Conservation (phyloP, 148 eudicot genomes). For the Selenicereus undatus region DNA sequence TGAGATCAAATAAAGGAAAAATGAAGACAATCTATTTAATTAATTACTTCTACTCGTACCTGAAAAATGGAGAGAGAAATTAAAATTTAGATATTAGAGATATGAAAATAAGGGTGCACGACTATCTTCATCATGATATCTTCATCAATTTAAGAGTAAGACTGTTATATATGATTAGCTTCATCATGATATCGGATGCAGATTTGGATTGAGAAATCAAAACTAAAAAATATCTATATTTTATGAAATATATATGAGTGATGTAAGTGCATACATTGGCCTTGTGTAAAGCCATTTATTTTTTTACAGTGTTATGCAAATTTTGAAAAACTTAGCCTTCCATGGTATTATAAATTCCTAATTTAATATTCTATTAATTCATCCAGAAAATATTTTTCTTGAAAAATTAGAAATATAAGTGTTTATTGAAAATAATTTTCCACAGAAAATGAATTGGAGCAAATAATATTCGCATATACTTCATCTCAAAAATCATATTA, state of each 20-base stretch:
- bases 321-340: too few relatives aligned
- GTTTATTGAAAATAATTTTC: neutral
- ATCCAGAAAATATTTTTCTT: neutral
- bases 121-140: too few relatives aligned
- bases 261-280: neutral
- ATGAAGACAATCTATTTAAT: too few relatives aligned
- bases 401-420: neutral
- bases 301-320: neutral
- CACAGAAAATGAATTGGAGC: too few relatives aligned
- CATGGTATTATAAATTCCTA: too few relatives aligned
- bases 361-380: too few relatives aligned
- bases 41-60: constrained; percentile 12
- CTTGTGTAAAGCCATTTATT: neutral
- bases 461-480: too few relatives aligned
- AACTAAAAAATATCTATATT: constrained; percentile 4
- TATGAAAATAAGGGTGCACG: neutral
- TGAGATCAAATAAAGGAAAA: neutral
- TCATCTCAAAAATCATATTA: too few relatives aligned
- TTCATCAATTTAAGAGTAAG: too few relatives aligned
- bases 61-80: constrained; percentile 12
- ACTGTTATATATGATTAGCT: too few relatives aligned
- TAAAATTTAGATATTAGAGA: neutral
- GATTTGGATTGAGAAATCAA: neutral
- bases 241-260: constrained; percentile 13
- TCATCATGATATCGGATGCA: too few relatives aligned